Percentiles rank a stretch among this genome's conserved stretches.
Evolutionary conservation across 345 rosid species (phyloP).

Genomic region (Eucalyptus sp.): DNA sequence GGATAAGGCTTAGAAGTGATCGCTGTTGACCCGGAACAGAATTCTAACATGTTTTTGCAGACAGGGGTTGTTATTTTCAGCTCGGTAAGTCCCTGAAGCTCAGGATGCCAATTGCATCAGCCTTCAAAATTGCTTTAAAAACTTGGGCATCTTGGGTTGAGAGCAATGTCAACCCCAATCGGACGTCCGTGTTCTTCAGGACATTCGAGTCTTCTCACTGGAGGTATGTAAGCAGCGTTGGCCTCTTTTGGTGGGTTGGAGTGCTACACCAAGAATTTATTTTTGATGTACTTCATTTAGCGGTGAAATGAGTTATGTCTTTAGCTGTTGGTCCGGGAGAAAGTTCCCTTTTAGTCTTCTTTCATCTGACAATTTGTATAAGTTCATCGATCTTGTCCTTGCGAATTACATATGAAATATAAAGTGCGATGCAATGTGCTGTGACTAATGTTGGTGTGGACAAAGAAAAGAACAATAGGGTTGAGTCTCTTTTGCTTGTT

Average conservation of each 20-base stretch:
- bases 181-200: conserved; percentile 40
- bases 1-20: not conserved
- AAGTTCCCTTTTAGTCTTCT: not conserved
- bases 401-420: not conserved
- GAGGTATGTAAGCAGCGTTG: conserved; percentile 20
- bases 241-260: not conserved
- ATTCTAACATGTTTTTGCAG: conserved; percentile 25
- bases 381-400: not conserved
- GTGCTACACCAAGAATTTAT: not conserved
- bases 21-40: not conserved
- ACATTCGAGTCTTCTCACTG: conserved; percentile 71
- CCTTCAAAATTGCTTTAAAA: conserved; percentile 19
- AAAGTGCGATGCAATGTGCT: not conserved
- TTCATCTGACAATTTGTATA: not conserved
- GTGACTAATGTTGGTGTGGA: not conserved
- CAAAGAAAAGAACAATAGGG: not conserved
- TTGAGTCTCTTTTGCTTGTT: not conserved
- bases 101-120: conserved; percentile 27
- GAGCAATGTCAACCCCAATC: conserved; percentile 19
- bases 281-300: not conserved
- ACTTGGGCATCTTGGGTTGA: conserved; percentile 52
- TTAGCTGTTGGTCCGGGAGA: not conserved
- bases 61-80: conserved; percentile 72
- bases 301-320: not conserved
- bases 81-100: conserved; percentile 36